phyloP scores from a whole-genome alignment of 2,329 filamentous ascomycete genomes.

The Aspergillus neoniger region DNA sequence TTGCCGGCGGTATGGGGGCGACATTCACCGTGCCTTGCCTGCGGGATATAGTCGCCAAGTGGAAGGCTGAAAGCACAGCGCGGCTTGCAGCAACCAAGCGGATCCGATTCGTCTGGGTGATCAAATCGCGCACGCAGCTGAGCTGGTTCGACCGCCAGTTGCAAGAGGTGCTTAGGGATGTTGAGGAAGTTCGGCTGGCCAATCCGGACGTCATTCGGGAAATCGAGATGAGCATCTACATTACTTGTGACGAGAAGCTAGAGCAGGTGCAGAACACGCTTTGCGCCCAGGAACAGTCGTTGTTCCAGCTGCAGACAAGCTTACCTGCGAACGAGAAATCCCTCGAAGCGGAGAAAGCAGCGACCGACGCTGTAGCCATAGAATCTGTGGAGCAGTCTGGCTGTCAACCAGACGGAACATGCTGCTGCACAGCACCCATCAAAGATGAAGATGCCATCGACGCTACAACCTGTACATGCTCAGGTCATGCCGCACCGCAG shows the following conservation, averaged over 20 bases:
- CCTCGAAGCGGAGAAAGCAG: slow-evolving; percentile 12
- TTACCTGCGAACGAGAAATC: background rate
- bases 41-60: slow-evolving; percentile 56
- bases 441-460: slow-evolving; percentile 47
- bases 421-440: slow-evolving; percentile 53
- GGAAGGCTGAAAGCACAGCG: slow-evolving; percentile 36
- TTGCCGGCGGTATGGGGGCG: slow-evolving; percentile 63
- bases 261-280: slow-evolving; percentile 24
- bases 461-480: slow-evolving; percentile 41
- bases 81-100: slow-evolving; percentile 48
- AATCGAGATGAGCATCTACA: slow-evolving; percentile 56
- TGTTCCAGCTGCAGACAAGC: background rate
- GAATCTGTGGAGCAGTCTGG: slow-evolving; percentile 16
- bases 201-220: slow-evolving; percentile 41
- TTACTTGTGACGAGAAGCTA: slow-evolving; percentile 56
- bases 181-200: slow-evolving; percentile 37
- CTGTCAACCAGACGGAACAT: slow-evolving; percentile 37
- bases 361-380: slow-evolving; percentile 18
- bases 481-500: slow-evolving; percentile 23
- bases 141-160: slow-evolving; percentile 57
- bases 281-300: slow-evolving; percentile 29
- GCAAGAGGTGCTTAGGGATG: slow-evolving; percentile 46
- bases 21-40: slow-evolving; percentile 60
- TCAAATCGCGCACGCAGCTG: slow-evolving; percentile 56
- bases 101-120: slow-evolving; percentile 60